Evolutionary conservation across 495 filamentous ascomycete species (phyloP), one percentile per base, ranked within the genome.

Genomic region (Penicillium nucicola): DNA sequence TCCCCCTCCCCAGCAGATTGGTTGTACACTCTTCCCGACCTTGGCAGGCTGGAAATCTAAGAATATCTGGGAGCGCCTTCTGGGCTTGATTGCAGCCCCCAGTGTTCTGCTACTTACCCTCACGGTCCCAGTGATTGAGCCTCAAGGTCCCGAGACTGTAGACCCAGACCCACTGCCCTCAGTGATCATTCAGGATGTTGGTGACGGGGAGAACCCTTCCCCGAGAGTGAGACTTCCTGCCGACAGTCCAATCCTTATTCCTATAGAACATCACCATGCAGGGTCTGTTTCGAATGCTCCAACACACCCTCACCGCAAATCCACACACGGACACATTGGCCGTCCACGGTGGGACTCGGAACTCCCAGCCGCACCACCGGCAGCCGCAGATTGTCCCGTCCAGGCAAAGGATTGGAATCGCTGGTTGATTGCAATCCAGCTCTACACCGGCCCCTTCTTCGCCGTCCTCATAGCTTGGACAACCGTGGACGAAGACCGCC

Each of bases 81-180:
- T 97, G 13, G 89, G 89, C 19, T 50, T 95, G 11, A 72, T 93
- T 45, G 89, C 91, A 5, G 86, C 89, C 3, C 90, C 93, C 4
- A 95, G 86, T 58, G 87, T 97, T 23, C 91, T 99, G 45, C 74
- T 96, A 5, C 77, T 99, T 10, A 91, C 91, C 0, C 84, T 93
- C 30, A 97, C 95, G 0, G 64, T 99, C n/a, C 95, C 95, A 3
- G 90, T 97, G 0, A 84, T 96, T 8, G 90, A 97, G 33, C 67
- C 77, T 8, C 73, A 80, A 10, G 76, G 77, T 3, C 67, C 76
- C 1, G 78, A 83, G n/a, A 67, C 74, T 30, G 57, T 37, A 1
- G 48, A 65, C 12, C 30, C 62, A n/a, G 60, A 67, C 49, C 48
- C 62, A 14, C 56, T 75, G 22, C 65, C 74, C 2, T 70, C 72